phyloP scores from a whole-genome alignment of 2,329 filamentous ascomycete genomes.

The Hypoxylon sp. region DNA sequence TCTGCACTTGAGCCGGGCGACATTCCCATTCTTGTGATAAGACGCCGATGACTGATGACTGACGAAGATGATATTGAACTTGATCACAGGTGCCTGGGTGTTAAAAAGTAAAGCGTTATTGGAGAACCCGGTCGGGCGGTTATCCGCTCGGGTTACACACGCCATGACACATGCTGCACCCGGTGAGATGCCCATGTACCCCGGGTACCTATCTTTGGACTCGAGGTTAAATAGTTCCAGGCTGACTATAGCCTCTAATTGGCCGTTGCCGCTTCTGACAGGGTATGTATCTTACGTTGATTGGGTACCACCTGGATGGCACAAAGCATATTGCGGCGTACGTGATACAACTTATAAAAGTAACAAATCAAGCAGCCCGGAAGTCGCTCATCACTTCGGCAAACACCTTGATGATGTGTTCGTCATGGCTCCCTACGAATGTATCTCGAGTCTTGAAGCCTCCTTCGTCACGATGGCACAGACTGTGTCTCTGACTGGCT shows the following conservation, averaged over 20 bases:
- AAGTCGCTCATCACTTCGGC: conserved; percentile 17
- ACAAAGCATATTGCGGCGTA: conserved; percentile 18
- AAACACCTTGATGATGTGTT: conserved; percentile 17
- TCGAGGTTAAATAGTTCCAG: conserved; percentile 29
- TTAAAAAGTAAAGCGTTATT: conserved; percentile 16
- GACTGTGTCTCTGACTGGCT: conserved; percentile 26
- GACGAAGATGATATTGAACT: conserved; percentile 12
- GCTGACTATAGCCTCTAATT: conserved; percentile 19
- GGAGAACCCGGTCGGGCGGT: conserved; percentile 26
- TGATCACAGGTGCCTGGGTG: conserved; percentile 32
- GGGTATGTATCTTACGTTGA: conserved; percentile 20
- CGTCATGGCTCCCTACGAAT: conserved; percentile 13
- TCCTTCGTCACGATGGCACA: conserved; percentile 28
- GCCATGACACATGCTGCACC: background rate
- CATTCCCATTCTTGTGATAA: conserved; percentile 35
- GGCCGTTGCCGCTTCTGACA: conserved; percentile 4
- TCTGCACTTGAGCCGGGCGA: conserved; percentile 20
- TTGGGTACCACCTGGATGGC: conserved; percentile 42
- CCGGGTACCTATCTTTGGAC: conserved; percentile 20
- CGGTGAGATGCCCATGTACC: conserved; percentile 22
- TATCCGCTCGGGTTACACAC: conserved; percentile 17
- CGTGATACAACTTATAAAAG: conserved; percentile 32
- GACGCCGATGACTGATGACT: conserved; percentile 27
- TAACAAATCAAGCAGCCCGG: conserved; percentile 21
- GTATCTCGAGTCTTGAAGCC: conserved; percentile 22